Evolutionary conservation across 768 basidiomycete species (phyloP).

Genomic region (Mrakia frigida): DNA sequence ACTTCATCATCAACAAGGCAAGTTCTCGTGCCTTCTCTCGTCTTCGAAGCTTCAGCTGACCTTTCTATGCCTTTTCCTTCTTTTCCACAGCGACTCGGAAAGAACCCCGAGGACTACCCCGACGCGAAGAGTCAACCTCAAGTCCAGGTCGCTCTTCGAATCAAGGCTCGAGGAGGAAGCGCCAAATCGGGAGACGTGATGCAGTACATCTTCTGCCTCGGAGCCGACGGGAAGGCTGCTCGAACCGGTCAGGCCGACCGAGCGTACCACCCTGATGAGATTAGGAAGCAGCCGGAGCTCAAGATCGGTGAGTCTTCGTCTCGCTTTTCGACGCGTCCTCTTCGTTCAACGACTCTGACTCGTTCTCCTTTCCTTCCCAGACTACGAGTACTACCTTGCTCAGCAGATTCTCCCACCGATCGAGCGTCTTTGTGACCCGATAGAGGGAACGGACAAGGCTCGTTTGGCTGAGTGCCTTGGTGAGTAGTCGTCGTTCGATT

Average conservation of each 20-base stretch:
- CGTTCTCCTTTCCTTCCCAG: conserved; percentile 46
- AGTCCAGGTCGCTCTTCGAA: conserved; percentile 86
- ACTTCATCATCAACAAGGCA: conserved; percentile 93
- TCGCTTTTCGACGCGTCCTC: neutral
- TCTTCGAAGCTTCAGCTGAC: neutral
- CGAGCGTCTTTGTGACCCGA: conserved; percentile 89
- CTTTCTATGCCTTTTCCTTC: neutral
- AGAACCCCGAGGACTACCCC: conserved; percentile 94
- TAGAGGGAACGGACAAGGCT: conserved; percentile 88
- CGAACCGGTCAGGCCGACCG: conserved; percentile 79
- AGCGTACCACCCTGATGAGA: conserved; percentile 89
- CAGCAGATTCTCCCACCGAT: conserved; percentile 91
- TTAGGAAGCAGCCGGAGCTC: conserved; percentile 63
- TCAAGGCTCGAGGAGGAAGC: conserved; percentile 76
- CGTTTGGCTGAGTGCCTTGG: conserved; percentile 93
- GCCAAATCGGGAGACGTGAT: conserved; percentile 89
- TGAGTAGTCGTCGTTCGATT: conserved; percentile 43
- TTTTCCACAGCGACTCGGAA: conserved; percentile 71
- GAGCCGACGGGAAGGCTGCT: conserved; percentile 59
- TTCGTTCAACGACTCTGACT: neutral
- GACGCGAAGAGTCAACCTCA: conserved; percentile 93
- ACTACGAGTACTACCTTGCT: conserved; percentile 85
- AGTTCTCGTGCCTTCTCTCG: conserved; percentile 27
- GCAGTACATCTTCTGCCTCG: conserved; percentile 85
- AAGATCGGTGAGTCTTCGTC: conserved; percentile 59